These are phyloP conservation scores for Pyrenochaeta sp. DNA, from an alignment of 2,329 filamentous ascomycete genomes.

Conservation along the genomic window DNA sequence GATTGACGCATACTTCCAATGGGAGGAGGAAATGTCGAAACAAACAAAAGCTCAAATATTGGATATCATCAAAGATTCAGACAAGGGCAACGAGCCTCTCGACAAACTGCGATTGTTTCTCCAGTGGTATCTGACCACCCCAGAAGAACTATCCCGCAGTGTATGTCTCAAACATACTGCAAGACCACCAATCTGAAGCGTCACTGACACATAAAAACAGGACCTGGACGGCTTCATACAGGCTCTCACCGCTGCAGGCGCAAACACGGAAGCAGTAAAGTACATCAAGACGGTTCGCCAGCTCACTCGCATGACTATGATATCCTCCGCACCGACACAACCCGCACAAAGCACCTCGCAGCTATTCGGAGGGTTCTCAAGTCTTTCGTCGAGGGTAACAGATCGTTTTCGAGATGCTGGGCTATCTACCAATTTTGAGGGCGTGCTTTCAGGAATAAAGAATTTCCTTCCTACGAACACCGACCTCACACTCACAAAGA, in stretches of 20 bases:
- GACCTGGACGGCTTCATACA: slow-evolving; percentile 90
- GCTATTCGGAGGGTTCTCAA: slow-evolving; percentile 91
- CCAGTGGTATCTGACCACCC: slow-evolving; percentile 90
- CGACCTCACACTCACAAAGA: slow-evolving; percentile 95
- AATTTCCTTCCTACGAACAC: slow-evolving; percentile 97
- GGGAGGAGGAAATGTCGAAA: slow-evolving; percentile 92
- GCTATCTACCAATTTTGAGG: slow-evolving; percentile 87
- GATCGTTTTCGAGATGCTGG: slow-evolving; percentile 94
- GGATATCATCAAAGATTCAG: slow-evolving; percentile 80
- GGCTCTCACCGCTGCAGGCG: slow-evolving; percentile 77
- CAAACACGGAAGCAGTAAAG: slow-evolving; percentile 78
- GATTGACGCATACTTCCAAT: slow-evolving; percentile 93
- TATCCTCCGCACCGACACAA: slow-evolving; percentile 80
- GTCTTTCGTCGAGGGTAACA: slow-evolving; percentile 88
- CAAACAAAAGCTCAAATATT: slow-evolving; percentile 89
- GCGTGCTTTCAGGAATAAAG: slow-evolving; percentile 93
- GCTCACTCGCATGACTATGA: slow-evolving; percentile 97
- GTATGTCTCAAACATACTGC: too few relatives aligned
- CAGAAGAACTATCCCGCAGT: slow-evolving; percentile 81
- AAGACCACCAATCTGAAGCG: too few relatives aligned
- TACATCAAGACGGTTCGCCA: slow-evolving; percentile 86
- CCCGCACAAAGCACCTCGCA: slow-evolving; percentile 73
- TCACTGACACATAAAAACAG: too few relatives aligned
- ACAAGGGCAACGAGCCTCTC: slow-evolving; percentile 81
- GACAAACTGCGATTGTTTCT: slow-evolving; percentile 95